phyloP scores from a whole-genome alignment of 257 asterid species.

The Phtheirospermum japonicum region DNA sequence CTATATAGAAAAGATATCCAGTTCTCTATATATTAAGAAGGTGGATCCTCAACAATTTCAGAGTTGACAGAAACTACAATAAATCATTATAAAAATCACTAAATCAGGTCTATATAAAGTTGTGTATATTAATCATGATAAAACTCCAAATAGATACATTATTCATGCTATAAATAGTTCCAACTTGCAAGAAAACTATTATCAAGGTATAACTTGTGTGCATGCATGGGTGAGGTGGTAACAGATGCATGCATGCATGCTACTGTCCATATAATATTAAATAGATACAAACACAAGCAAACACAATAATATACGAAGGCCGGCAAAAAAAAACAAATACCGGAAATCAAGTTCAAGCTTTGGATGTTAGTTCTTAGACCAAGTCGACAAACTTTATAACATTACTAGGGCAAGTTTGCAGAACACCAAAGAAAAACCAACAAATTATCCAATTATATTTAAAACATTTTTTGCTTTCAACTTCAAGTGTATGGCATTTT shows the following conservation, averaged over 20 bases:
- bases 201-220: slow-evolving; percentile 10
- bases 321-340: neutral
- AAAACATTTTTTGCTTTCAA: too few species aligned
- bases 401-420: too few species aligned
- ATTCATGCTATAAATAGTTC: too few species aligned
- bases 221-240: neutral
- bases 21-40: slow-evolving; percentile 3
- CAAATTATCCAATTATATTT: too few species aligned
- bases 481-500: too few species aligned
- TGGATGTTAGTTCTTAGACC: too few species aligned
- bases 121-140: too few species aligned
- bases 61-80: too few species aligned
- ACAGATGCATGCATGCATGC: neutral
- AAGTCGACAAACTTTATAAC: too few species aligned
- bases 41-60: slow-evolving; percentile 1
- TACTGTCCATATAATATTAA: neutral
- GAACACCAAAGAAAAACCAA: too few species aligned
- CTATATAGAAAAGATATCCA: slow-evolving; percentile 8
- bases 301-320: neutral
- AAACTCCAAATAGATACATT: too few species aligned
- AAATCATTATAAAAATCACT: slow-evolving; percentile 6
- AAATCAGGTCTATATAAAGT: slow-evolving; percentile 10
- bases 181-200: too few species aligned
- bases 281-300: neutral
- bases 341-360: neutral